Evolutionary conservation across 306 rosid genomes (phyloP), one percentile per base, ranked within the genome.

Genomic region (Rubus idaeus): DNA sequence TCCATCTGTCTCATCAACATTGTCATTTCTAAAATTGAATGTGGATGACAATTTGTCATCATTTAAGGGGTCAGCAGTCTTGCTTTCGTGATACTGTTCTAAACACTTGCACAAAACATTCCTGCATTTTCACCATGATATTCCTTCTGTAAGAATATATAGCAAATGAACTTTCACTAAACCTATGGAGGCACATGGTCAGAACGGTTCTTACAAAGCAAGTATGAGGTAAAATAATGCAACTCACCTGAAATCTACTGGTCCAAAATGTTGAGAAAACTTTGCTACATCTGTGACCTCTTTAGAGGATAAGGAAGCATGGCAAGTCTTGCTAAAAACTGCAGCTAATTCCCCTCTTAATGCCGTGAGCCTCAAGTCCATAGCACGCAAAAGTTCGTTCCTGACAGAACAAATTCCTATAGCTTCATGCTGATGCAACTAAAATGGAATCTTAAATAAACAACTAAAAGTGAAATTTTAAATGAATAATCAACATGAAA

Each of bases 331-430:
- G 71, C 81, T 73, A 80, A 91, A 78, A 57, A 82, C 81, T 47
- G 82, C 83, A 73, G 68, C 77, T 71, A 91, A 89, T 79, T 94
- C 89, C 74, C 70, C 78, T 57, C 84, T 89, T 77, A 92, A 80
- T 68, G 97, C 97, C 44, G 80, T 81, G 26, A 95, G 85, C 90
- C 98, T 89, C 85, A 90, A 86, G 80, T 90, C 97, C 91, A 95
- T 86, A 76, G 98, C 97, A 82, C 88, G 91, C 88, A 95, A 76
- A 64, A 95, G 87, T 75, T 92, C 96, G 45, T 89, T 92, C 89
- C 97, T 95, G 92, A 44, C 47, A 81, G 80, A 75, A 89, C 70
- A 88, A 68, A 62, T 81, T 76, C 86, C 80, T 82, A 75, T 77
- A 52, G 67, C 61, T 78, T 81, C 83, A 69, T 56, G 78, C 73